These are phyloP conservation scores for Talaromyces atroroseus DNA, from an alignment of 2,329 filamentous ascomycete species.

Conservation along the genomic window DNA sequence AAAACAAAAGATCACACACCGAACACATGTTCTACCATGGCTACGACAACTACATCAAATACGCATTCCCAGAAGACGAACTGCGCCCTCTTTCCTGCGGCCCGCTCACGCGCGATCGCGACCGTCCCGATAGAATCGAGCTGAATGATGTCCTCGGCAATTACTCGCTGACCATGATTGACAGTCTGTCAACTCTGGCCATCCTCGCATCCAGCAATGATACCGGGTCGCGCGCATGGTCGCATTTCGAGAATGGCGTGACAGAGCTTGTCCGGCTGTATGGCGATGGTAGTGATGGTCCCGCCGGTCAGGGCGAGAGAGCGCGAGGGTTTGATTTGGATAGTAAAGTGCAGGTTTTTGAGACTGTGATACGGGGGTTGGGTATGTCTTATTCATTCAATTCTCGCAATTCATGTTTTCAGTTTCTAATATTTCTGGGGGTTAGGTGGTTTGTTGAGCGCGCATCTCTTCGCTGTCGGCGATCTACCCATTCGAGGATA, in stretches of 20 bases:
- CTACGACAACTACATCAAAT: slow-evolving; percentile 86
- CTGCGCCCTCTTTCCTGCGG: slow-evolving; percentile 79
- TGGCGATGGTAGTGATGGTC: slow-evolving; percentile 71
- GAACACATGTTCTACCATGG: slow-evolving; percentile 91
- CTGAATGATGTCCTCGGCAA: slow-evolving; percentile 95
- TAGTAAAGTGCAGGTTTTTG: slow-evolving; percentile 97
- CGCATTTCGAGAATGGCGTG: slow-evolving; percentile 75
- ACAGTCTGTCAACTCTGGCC: slow-evolving; percentile 88
- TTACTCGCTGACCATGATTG: slow-evolving; percentile 91
- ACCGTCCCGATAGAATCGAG: slow-evolving; percentile 73
- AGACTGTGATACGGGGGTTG: slow-evolving; percentile 86
- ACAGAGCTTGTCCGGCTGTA: slow-evolving; percentile 72
- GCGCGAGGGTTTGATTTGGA: slow-evolving; percentile 86
- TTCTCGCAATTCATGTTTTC: neutral
- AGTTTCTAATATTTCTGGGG: neutral
- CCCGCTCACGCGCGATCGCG: slow-evolving; percentile 75
- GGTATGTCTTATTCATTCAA: slow-evolving; percentile 23
- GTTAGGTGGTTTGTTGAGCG: slow-evolving; percentile 77
- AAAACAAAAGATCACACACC: slow-evolving; percentile 28
- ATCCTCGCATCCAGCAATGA: slow-evolving; percentile 68
- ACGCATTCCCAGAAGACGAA: slow-evolving; percentile 96
- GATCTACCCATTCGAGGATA: slow-evolving; percentile 84
- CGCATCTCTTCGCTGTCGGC: slow-evolving; percentile 86
- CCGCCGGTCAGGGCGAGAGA: slow-evolving; percentile 63
- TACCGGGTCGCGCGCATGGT: slow-evolving; percentile 57